These are phyloP conservation scores for Echinosophora koreensis DNA, from an alignment of 306 rosid species.

Conservation along the genomic window DNA sequence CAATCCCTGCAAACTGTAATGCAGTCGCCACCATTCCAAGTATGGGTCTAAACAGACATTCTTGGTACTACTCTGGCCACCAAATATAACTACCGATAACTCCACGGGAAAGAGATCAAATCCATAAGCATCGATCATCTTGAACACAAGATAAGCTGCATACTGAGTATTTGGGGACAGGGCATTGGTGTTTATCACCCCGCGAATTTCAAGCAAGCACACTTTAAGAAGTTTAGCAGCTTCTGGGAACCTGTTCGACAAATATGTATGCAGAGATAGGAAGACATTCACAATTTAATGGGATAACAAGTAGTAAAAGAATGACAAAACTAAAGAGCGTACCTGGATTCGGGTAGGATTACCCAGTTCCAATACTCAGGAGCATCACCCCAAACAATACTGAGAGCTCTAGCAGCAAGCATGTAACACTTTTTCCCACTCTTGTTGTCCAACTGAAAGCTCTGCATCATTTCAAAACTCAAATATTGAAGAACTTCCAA, in stretches of 20 bases:
- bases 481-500: too few species aligned
- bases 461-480: too few species aligned
- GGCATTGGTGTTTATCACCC: constrained; percentile 48
- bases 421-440: too few species aligned
- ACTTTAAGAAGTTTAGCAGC: constrained; percentile 56
- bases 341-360: constrained; percentile 49
- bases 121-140: constrained; percentile 43
- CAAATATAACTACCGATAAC: constrained; percentile 45
- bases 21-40: too few species aligned
- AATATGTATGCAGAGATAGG: too few species aligned
- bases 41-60: too few species aligned
- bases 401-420: constrained; percentile 33
- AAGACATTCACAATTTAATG: too few species aligned
- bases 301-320: too few species aligned
- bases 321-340: background rate
- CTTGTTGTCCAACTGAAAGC: too few species aligned
- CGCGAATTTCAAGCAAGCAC: constrained; percentile 64
- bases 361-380: constrained; percentile 45
- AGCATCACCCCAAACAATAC: constrained; percentile 39
- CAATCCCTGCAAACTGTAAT: too few species aligned
- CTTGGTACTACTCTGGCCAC: background rate
- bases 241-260: constrained; percentile 57
- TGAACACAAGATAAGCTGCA: constrained; percentile 65
- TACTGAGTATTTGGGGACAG: constrained; percentile 63
- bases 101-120: constrained; percentile 46